Base-by-base conservation (phyloP, 2,329 filamentous ascomycete species). In the Fusarium beomiforme region DNA sequence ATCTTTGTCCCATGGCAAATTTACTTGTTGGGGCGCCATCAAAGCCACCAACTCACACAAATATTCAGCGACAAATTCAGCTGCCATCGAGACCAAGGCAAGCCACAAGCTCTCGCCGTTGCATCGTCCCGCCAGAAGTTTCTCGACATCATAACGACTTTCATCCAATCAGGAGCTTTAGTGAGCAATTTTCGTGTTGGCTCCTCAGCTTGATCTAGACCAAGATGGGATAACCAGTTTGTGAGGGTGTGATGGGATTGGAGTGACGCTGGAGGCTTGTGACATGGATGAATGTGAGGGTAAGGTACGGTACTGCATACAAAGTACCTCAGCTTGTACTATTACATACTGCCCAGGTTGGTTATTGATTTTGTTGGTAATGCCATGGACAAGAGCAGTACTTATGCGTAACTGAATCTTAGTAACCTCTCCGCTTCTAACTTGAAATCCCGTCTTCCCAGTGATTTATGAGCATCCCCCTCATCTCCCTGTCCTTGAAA, bases 181-280 rank as follows among this genome's bases (percentile, higher is more conserved):
- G 21, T 43, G n/a, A 44, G 39, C 50, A 36, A 46, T 51, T 36
- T 19, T 23, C 43, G 24, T 56, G 49, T 42, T 54, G 37, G 47
- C 31, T 31, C 43, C 36, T 41, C 37, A 49, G 49, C 44, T 46
- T 37, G 26, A 64, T 9, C 61, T 59, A 53, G 57, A 37, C 56
- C 59, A 69, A 60, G 43, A 69, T 70, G 26, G 36, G 59, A 68
- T 46, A 44, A 47, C 42, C 34, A 51, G 49, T 26, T 47, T 47
- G 50, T 17, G 51, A 66, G 59, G 69, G 56, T 69, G 69, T 72
- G 41, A 53, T 49, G 49, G 41, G 46, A 39, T 41, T 42, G 33
- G 34, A 67, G 55, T 72, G 69, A 72, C 61, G 69, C 69, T 29
- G 53, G 51, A 55, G 69, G 69, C 69, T 72, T 72, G 34, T 50